Conservation (phyloP, 2,329 filamentous ascomycete species). For the Fusarium setosum region DNA sequence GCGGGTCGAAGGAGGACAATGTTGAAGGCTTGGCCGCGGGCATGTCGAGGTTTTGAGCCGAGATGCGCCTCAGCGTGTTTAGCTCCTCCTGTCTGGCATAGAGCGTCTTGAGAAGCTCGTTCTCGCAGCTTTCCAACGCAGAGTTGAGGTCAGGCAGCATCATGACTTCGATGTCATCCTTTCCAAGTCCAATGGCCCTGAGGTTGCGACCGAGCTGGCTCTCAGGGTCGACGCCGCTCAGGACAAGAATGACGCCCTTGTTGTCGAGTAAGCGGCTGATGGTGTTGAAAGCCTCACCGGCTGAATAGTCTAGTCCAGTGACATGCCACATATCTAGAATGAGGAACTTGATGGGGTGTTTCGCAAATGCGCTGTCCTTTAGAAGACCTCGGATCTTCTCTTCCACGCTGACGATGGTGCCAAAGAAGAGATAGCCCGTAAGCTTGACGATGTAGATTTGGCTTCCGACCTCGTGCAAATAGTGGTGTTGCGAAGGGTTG, state of each 20-base stretch:
- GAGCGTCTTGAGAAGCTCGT: conserved; percentile 86
- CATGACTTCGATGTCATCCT: conserved; percentile 77
- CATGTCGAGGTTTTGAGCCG: conserved; percentile 60
- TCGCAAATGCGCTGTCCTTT: conserved; percentile 81
- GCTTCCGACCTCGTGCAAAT: conserved; percentile 83
- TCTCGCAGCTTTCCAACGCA: conserved; percentile 93
- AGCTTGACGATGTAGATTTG: conserved; percentile 95
- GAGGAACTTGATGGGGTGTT: conserved; percentile 86
- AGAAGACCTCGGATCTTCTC: conserved; percentile 85
- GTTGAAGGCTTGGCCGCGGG: conserved; percentile 51
- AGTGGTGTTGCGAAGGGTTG: conserved; percentile 89
- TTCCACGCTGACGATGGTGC: conserved; percentile 95
- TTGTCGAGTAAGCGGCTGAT: conserved; percentile 86
- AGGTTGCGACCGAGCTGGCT: conserved; percentile 82
- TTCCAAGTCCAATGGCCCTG: conserved; percentile 84
- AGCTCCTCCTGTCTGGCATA: conserved; percentile 77
- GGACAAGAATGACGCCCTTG: conserved; percentile 81
- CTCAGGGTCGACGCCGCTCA: conserved; percentile 84
- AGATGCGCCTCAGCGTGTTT: conserved; percentile 55
- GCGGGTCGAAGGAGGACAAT: conserved; percentile 50
- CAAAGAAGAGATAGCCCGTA: conserved; percentile 96
- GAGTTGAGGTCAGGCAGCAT: conserved; percentile 93
- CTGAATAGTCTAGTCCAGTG: conserved; percentile 94
- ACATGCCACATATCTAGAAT: conserved; percentile 91
- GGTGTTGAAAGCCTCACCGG: conserved; percentile 92